A percentile compares a stretch with the other conserved stretches of the same genome.
Evolutionary conservation across 1,284 basidiomycete genomes (phyloP).

Genomic region (Grifola frondosa): DNA sequence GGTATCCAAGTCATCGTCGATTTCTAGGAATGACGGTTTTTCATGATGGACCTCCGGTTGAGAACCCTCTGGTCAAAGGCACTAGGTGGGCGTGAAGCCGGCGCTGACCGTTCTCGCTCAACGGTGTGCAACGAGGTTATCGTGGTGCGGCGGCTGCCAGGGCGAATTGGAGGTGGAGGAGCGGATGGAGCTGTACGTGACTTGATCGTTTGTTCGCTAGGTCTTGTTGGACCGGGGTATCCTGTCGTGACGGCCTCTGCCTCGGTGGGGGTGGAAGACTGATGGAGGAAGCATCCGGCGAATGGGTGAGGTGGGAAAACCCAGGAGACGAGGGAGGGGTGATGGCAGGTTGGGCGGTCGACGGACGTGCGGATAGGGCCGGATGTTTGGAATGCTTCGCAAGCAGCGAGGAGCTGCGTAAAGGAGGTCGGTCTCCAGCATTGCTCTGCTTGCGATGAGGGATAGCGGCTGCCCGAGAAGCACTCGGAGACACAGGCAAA

Average conservation of each 20-base stretch:
- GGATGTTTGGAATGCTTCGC: constrained; percentile 13
- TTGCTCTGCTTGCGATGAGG: constrained; percentile 8
- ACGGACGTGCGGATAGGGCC: constrained; percentile 23
- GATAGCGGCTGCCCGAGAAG: not conserved
- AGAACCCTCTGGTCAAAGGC: constrained; percentile 28
- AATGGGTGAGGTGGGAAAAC: constrained; percentile 17
- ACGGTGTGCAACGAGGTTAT: constrained; percentile 12
- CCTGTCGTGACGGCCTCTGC: constrained; percentile 22
- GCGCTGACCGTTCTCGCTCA: constrained; percentile 10
- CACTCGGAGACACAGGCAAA: too few species aligned
- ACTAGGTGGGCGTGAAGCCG: constrained; percentile 25
- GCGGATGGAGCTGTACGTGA: constrained; percentile 33
- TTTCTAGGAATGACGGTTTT: constrained; percentile 70
- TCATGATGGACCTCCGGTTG: constrained; percentile 43
- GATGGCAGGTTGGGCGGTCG: constrained; percentile 29
- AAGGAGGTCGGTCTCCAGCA: too few species aligned
- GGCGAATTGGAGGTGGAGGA: constrained; percentile 36
- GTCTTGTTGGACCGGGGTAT: constrained; percentile 15
- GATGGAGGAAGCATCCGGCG: constrained; percentile 18
- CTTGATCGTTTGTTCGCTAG: constrained; percentile 29
- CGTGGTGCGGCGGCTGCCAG: constrained; percentile 13
- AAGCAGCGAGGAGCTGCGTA: constrained; percentile 21
- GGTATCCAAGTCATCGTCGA: constrained; percentile 45
- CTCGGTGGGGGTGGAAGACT: constrained; percentile 40
- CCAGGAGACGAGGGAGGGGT: constrained; percentile 18